Evolutionary conservation across 164 flowering plant species (phyloP).

Genomic region (Akebia trifoliata): DNA sequence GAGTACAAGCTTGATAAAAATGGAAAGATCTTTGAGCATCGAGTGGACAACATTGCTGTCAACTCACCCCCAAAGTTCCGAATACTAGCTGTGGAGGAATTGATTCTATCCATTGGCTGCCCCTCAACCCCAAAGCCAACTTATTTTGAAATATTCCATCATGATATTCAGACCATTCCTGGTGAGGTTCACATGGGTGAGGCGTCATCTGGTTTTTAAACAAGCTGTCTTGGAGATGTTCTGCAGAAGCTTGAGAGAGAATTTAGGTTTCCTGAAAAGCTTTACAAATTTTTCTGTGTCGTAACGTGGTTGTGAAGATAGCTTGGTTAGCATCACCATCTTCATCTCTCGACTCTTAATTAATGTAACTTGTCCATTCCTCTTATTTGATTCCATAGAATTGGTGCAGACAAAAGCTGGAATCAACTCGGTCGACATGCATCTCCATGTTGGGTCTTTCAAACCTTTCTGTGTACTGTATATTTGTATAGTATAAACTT

Average conservation of each 20-base stretch:
- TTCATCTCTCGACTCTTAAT: no score
- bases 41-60: constrained; percentile 66
- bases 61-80: constrained; percentile 67
- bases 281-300: constrained; percentile 18
- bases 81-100: constrained; percentile 47
- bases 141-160: constrained; percentile 46
- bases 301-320: not conserved
- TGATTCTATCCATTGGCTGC: constrained; percentile 55
- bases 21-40: constrained; percentile 82
- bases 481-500: no score
- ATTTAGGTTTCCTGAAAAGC: not conserved
- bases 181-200: constrained; percentile 13
- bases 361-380: no score
- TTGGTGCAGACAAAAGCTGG: no score
- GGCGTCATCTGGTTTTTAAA: constrained; percentile 13
- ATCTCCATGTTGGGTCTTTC: no score
- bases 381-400: no score
- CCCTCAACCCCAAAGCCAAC: constrained; percentile 79
- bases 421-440: no score
- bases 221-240: constrained; percentile 6
- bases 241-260: constrained; percentile 1
- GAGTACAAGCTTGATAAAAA: constrained; percentile 75
- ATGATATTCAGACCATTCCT: constrained; percentile 7
- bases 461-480: no score
- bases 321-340: not conserved